Conservation (phyloP, 495 filamentous ascomycete species). For the Penicillium steckii region DNA sequence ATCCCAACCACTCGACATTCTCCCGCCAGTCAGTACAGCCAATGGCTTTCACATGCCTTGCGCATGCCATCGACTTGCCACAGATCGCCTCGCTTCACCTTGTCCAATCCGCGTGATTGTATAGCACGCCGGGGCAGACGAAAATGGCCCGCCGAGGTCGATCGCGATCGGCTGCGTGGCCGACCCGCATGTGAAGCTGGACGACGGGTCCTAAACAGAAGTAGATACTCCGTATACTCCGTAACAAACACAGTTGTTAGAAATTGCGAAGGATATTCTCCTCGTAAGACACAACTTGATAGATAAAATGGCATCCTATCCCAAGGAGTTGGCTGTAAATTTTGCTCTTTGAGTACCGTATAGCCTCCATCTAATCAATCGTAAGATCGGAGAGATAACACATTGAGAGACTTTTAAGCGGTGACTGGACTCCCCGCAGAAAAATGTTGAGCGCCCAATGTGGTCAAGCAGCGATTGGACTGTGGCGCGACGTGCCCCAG, state of each 20-base stretch:
- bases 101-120: constrained; percentile 8
- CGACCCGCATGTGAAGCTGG: constrained; percentile 19
- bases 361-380: background rate
- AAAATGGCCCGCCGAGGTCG: constrained; percentile 28
- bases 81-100: background rate
- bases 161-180: constrained; percentile 13
- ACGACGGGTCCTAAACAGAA: background rate
- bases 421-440: background rate
- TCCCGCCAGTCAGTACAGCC: background rate
- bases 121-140: constrained; percentile 8
- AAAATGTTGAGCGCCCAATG: constrained; percentile 14
- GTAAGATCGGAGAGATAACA: background rate
- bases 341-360: no score
- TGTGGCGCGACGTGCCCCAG: background rate
- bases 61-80: constrained; percentile 15
- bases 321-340: no score
- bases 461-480: background rate
- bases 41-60: constrained; percentile 13
- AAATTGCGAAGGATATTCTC: no score
- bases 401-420: background rate
- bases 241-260: background rate
- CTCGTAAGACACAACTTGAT: no score
- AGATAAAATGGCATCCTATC: no score
- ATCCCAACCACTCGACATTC: constrained; percentile 1
- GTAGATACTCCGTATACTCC: background rate